Conservation (phyloP, 768 basidiomycete genomes). For the Sarcodon sp. region DNA sequence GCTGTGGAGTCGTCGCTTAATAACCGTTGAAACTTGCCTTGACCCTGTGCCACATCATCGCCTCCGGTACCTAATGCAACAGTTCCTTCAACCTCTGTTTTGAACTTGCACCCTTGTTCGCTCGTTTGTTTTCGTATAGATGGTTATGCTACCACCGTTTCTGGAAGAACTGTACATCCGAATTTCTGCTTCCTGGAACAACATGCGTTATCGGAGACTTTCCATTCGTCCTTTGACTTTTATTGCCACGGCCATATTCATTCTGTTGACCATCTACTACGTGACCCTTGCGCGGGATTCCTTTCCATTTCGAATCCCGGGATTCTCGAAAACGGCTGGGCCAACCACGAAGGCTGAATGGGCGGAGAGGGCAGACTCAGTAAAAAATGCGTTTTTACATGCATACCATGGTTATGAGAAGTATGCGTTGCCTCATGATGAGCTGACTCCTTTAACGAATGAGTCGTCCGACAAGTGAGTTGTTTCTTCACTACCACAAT, state of each 20-base stretch:
- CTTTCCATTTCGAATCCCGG: background rate
- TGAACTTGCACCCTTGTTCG: too few relatives aligned
- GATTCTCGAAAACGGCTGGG: background rate
- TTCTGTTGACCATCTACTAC: constrained; percentile 11
- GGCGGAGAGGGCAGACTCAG: constrained; percentile 38
- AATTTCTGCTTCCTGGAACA: too few relatives aligned
- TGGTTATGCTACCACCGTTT: too few relatives aligned
- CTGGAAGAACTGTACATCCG: too few relatives aligned
- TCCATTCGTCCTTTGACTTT: constrained; percentile 8
- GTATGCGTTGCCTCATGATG: constrained; percentile 51
- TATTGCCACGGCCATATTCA: constrained; percentile 3
- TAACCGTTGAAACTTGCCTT: too few relatives aligned
- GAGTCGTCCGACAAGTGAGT: background rate
- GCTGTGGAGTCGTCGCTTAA: too few relatives aligned
- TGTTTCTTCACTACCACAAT: background rate
- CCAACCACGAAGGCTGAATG: constrained; percentile 24
- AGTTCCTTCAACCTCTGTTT: too few relatives aligned
- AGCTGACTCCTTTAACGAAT: constrained; percentile 42
- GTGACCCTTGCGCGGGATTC: constrained; percentile 1
- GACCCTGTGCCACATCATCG: too few relatives aligned
- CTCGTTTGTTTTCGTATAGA: too few relatives aligned
- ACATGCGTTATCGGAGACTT: constrained; percentile 2
- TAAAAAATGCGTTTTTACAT: constrained; percentile 51
- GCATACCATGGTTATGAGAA: constrained; percentile 56
- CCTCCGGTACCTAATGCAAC: too few relatives aligned